These are phyloP conservation scores for Alternaria novae-zelandiae DNA, from an alignment of 2,329 filamentous ascomycete genomes.

Conservation along the genomic window DNA sequence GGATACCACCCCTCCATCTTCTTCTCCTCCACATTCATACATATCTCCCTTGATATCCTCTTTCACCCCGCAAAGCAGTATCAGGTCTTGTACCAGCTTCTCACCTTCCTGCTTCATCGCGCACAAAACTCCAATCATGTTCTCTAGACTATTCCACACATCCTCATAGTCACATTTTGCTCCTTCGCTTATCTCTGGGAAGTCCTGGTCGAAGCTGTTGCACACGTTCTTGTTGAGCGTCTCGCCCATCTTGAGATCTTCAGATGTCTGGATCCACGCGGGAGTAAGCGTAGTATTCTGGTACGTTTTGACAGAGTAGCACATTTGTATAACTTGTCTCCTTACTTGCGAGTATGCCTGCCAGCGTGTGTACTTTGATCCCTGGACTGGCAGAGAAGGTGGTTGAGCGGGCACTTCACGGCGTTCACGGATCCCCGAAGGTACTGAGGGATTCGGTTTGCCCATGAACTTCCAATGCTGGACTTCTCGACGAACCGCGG, in stretches of 20 bases:
- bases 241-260: not conserved
- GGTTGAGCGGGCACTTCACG: not conserved
- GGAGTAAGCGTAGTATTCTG: no score
- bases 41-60: no score
- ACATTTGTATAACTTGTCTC: no score
- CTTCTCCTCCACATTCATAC: no score
- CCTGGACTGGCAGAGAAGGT: not conserved
- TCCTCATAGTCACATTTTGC: no score
- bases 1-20: no score
- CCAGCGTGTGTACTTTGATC: no score
- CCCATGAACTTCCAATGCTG: not conserved
- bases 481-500: not conserved
- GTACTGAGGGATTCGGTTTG: not conserved
- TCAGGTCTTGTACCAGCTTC: not conserved
- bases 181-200: not conserved
- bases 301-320: not conserved
- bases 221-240: not conserved
- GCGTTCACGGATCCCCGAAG: not conserved
- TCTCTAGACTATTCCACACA: no score
- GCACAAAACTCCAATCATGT: not conserved
- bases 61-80: not conserved
- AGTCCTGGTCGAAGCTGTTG: not conserved
- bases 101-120: not conserved
- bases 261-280: no score
- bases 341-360: no score